These are phyloP conservation scores for Eimeria maxima DNA, from an alignment of 169 alveolate species.

Conservation along the genomic window DNA sequence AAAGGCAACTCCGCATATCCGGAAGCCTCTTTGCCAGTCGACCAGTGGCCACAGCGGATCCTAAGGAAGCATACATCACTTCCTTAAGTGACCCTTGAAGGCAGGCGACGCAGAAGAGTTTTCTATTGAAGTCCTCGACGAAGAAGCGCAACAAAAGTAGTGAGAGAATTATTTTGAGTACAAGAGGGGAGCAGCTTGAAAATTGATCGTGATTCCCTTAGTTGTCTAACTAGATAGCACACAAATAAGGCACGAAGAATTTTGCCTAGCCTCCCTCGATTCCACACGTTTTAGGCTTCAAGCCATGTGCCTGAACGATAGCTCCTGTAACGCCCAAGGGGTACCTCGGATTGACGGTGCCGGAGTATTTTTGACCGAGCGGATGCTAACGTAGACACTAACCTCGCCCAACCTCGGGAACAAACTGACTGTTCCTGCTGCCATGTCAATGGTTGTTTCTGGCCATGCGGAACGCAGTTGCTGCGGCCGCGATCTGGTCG, in stretches of 20 bases:
- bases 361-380: not conserved
- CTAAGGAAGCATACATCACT: not conserved
- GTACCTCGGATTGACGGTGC: constrained; percentile 48
- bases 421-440: constrained; percentile 14
- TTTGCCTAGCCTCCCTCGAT: not conserved
- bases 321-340: not conserved
- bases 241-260: not conserved
- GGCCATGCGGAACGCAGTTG: not conserved
- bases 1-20: not conserved
- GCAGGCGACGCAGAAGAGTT: not conserved
- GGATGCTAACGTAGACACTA: not conserved
- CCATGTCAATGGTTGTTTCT: not conserved
- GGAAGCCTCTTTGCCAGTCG: not conserved
- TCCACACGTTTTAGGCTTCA: not conserved
- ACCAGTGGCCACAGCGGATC: not conserved
- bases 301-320: not conserved
- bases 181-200: not conserved
- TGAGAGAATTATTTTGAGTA: not conserved
- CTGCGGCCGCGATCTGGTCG: not conserved
- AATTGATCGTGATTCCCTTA: not conserved
- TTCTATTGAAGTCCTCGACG: not conserved
- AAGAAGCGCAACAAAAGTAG: not conserved
- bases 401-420: constrained; percentile 24
- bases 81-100: not conserved
- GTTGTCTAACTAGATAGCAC: not conserved